Evolutionary conservation across 306 rosid species (phyloP).

Genomic region (Chamaecrista fasciculata): DNA sequence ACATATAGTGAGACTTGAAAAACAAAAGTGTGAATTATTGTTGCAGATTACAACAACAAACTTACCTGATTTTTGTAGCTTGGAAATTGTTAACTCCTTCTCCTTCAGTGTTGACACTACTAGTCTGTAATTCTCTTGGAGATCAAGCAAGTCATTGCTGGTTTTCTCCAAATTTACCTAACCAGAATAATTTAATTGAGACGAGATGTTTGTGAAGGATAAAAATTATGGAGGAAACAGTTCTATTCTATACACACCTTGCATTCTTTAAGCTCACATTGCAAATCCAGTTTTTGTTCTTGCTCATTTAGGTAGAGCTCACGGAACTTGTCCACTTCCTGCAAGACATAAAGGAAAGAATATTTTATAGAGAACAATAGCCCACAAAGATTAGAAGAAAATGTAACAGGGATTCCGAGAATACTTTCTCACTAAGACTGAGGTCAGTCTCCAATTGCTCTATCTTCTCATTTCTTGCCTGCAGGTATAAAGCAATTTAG

Average conservation of each 20-base stretch:
- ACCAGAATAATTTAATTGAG: slow-evolving; percentile 25
- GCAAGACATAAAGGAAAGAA: slow-evolving; percentile 35
- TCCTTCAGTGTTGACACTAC: slow-evolving; percentile 62
- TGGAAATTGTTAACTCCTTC: slow-evolving; percentile 74
- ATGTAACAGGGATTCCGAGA: background rate
- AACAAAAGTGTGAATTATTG: background rate
- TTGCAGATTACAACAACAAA: slow-evolving; percentile 1
- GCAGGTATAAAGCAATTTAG: slow-evolving; percentile 30
- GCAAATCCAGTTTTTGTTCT: slow-evolving; percentile 71
- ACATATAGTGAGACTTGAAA: slow-evolving; percentile 14
- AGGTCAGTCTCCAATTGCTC: slow-evolving; percentile 84
- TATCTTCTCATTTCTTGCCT: slow-evolving; percentile 78
- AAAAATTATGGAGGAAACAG: background rate
- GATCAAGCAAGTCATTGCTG: slow-evolving; percentile 59
- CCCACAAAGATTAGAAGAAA: background rate
- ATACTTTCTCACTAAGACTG: slow-evolving; percentile 61
- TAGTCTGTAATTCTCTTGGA: slow-evolving; percentile 58
- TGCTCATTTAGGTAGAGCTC: slow-evolving; percentile 74
- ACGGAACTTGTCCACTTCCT: slow-evolving; percentile 73
- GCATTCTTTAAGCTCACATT: slow-evolving; percentile 75
- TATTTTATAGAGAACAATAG: background rate
- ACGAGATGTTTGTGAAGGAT: slow-evolving; percentile 1
- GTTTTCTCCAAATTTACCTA: slow-evolving; percentile 62
- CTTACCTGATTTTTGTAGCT: slow-evolving; percentile 67
- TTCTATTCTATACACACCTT: slow-evolving; percentile 49